These are phyloP conservation scores for Auricularia auricula-judae DNA, from an alignment of 768 basidiomycete species.

Conservation along the genomic window DNA sequence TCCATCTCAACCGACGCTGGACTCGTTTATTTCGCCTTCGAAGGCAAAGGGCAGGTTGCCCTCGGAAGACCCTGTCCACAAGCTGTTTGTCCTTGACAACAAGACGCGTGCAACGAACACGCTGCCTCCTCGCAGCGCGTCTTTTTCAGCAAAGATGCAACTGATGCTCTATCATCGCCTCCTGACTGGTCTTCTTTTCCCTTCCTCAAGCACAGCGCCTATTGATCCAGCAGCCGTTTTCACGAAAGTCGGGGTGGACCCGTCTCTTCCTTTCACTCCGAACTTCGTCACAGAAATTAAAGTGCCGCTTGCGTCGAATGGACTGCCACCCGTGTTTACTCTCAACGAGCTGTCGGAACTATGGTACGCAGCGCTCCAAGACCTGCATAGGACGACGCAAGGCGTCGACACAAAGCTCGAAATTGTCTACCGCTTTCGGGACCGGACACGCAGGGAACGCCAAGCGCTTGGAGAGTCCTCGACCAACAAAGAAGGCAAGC, in stretches of 20 bases:
- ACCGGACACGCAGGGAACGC: not conserved
- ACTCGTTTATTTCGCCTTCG: constrained; percentile 6
- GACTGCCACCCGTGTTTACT: constrained; percentile 7
- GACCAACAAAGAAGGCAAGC: not conserved
- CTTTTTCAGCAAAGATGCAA: constrained; percentile 50
- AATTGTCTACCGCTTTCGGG: not conserved
- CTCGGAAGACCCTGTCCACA: not conserved
- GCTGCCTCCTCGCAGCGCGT: constrained; percentile 44
- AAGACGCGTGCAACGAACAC: constrained; percentile 43
- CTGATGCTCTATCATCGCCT: constrained; percentile 71
- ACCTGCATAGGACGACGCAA: constrained; percentile 11
- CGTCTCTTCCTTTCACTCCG: constrained; percentile 34
- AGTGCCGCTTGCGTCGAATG: constrained; percentile 3
- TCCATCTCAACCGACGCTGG: constrained; percentile 26
- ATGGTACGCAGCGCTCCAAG: constrained; percentile 20
- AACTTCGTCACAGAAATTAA: constrained; percentile 29
- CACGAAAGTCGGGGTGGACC: constrained; percentile 32
- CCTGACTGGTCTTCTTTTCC: constrained; percentile 38
- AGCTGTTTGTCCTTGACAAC: constrained; percentile 36
- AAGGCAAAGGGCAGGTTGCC: not conserved
- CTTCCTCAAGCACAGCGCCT: constrained; percentile 13
- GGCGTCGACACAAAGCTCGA: constrained; percentile 1
- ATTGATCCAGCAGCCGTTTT: constrained; percentile 28
- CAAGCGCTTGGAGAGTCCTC: not conserved
- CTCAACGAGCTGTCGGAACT: constrained; percentile 21